Evolutionary conservation across 2,329 filamentous ascomycete genomes (phyloP).

Genomic region (Fusarium nurragi): DNA sequence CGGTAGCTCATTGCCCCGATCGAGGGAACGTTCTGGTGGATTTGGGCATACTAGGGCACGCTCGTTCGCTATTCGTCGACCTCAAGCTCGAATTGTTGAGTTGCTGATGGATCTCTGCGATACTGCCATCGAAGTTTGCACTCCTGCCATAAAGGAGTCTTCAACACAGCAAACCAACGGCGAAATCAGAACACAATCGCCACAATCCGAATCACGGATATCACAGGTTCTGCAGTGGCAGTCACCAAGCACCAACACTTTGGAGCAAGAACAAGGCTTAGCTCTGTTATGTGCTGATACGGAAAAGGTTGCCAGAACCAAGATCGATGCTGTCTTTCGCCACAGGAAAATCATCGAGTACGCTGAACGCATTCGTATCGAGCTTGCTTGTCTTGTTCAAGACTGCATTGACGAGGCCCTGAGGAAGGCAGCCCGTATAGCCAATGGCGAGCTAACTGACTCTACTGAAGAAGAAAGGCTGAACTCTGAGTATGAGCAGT

Average conservation of each 20-base stretch:
- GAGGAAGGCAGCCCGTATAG: conserved; percentile 87
- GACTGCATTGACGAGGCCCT: conserved; percentile 95
- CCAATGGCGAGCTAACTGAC: conserved; percentile 84
- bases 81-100: conserved; percentile 92
- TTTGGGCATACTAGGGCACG: conserved; percentile 82
- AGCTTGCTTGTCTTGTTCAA: conserved; percentile 91
- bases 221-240: conserved; percentile 97
- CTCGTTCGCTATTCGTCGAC: conserved; percentile 90
- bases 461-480: conserved; percentile 70
- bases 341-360: conserved; percentile 96
- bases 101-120: conserved; percentile 94
- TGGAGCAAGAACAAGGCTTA: conserved; percentile 93
- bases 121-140: conserved; percentile 93
- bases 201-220: conserved; percentile 93
- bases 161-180: conserved; percentile 69
- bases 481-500: conserved; percentile 42
- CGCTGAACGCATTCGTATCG: conserved; percentile 91
- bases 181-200: conserved; percentile 91
- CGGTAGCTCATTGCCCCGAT: conserved; percentile 75
- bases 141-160: conserved; percentile 89
- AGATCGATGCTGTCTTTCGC: conserved; percentile 91
- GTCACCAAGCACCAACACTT: conserved; percentile 87
- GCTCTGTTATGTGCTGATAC: conserved; percentile 90
- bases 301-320: conserved; percentile 81
- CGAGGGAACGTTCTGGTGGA: conserved; percentile 77